Percentiles rank a stretch among this genome's conserved stretches.
Evolutionary conservation across 257 asterid species (phyloP).

Genomic region (Datura wrightii): DNA sequence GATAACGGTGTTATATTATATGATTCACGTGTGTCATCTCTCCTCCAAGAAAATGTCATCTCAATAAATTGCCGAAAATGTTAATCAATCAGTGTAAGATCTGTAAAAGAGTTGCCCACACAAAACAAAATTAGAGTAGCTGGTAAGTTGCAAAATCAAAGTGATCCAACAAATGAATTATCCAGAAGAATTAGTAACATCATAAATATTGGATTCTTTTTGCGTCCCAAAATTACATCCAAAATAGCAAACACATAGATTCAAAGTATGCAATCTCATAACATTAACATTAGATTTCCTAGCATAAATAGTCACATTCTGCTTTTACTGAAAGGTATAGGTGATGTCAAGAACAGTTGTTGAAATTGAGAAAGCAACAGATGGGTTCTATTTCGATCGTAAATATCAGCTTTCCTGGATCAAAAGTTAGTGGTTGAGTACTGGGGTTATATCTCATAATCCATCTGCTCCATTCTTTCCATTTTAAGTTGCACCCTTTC

Average conservation of each 20-base stretch:
- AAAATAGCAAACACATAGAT: background rate
- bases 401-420: background rate
- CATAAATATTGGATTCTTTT: background rate
- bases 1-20: conserved; percentile 25
- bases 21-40: conserved; percentile 28
- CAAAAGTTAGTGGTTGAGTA: background rate
- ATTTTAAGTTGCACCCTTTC: background rate
- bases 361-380: conserved; percentile 9
- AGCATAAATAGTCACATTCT: conserved; percentile 1
- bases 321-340: conserved; percentile 5
- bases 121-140: conserved; percentile 15
- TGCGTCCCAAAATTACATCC: background rate
- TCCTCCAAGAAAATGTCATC: conserved; percentile 34
- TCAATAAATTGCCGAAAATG: conserved; percentile 19
- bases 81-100: conserved; percentile 12
- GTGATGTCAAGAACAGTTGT: background rate
- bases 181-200: background rate
- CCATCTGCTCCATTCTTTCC: background rate
- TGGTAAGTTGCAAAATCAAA: background rate
- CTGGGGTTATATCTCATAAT: background rate
- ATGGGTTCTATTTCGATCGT: background rate
- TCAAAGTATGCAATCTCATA: background rate
- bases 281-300: background rate
- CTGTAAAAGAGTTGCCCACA: background rate
- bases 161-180: conserved; percentile 6